These are phyloP conservation scores for Kurtzmaniella natalensis DNA, from an alignment of 1,139 yeast species.

Conservation along the genomic window DNA sequence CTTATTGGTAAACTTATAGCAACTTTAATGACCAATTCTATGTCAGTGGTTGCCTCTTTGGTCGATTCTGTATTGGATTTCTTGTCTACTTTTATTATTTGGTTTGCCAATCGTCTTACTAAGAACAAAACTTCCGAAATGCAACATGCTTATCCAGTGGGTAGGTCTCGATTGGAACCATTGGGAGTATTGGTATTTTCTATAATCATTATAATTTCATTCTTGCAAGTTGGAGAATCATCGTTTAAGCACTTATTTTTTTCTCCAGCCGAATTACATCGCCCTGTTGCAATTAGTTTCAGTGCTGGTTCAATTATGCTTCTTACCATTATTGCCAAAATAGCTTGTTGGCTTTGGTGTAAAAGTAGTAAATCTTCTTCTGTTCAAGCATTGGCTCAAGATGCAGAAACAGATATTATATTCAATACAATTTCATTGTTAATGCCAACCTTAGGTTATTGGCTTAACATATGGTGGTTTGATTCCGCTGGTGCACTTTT, in stretches of 20 bases:
- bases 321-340: slow-evolving; percentile 55
- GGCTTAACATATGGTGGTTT: slow-evolving; percentile 58
- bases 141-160: slow-evolving; percentile 56
- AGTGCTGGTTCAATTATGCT: slow-evolving; percentile 61
- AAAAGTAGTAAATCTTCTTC: slow-evolving; percentile 59
- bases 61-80: slow-evolving; percentile 75
- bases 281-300: slow-evolving; percentile 45
- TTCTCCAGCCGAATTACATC: slow-evolving; percentile 24
- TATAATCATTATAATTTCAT: slow-evolving; percentile 65
- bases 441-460: slow-evolving; percentile 61
- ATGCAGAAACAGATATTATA: slow-evolving; percentile 72
- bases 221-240: slow-evolving; percentile 69
- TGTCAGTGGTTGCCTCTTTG: slow-evolving; percentile 73
- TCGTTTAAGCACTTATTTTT: slow-evolving; percentile 38
- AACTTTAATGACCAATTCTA: slow-evolving; percentile 61
- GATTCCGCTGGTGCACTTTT: slow-evolving; percentile 67
- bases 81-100: slow-evolving; percentile 70
- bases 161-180: slow-evolving; percentile 71
- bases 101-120: slow-evolving; percentile 56
- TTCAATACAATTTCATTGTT: slow-evolving; percentile 66
- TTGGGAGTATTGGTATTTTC: slow-evolving; percentile 74
- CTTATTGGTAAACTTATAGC: slow-evolving; percentile 60
- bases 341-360: slow-evolving; percentile 65
- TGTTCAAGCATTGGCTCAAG: slow-evolving; percentile 77
- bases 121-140: slow-evolving; percentile 51